Evolutionary conservation across 2,329 filamentous ascomycete species (phyloP).

Genomic region (Trichoderma sp.): DNA sequence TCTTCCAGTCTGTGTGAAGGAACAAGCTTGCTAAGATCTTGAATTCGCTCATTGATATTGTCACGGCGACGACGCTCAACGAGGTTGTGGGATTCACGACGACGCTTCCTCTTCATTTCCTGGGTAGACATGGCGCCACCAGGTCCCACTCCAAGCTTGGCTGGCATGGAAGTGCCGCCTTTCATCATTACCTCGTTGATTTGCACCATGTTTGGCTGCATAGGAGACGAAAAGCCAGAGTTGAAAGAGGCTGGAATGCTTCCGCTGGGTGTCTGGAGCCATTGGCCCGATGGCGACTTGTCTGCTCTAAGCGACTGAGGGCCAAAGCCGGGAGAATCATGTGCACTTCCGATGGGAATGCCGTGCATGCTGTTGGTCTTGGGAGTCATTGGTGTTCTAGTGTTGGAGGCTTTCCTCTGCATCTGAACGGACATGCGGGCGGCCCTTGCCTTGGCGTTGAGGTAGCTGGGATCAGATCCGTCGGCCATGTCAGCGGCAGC

Average conservation of each 20-base stretch:
- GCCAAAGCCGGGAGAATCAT: slow-evolving; percentile 72
- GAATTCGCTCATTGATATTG: slow-evolving; percentile 98
- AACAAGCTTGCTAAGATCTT: slow-evolving; percentile 92
- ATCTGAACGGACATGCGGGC: slow-evolving; percentile 64
- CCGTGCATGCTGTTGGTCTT: slow-evolving; percentile 79
- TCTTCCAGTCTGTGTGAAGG: slow-evolving; percentile 92
- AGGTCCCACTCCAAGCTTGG: slow-evolving; percentile 70
- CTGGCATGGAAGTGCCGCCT: slow-evolving; percentile 84
- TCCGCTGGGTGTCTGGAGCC: slow-evolving; percentile 79
- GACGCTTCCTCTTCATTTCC: slow-evolving; percentile 88
- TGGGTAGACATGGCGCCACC: slow-evolving; percentile 70
- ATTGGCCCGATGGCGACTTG: slow-evolving; percentile 85
- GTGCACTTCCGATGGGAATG: slow-evolving; percentile 64
- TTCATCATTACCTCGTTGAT: slow-evolving; percentile 90
- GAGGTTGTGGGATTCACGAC: slow-evolving; percentile 92
- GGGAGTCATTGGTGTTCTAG: slow-evolving; percentile 79
- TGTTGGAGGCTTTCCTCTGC: slow-evolving; percentile 74
- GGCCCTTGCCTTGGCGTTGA: slow-evolving; percentile 65
- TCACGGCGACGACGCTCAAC: slow-evolving; percentile 93
- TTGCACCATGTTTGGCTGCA: slow-evolving; percentile 69
- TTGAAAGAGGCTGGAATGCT: slow-evolving; percentile 86
- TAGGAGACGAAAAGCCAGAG: slow-evolving; percentile 85
- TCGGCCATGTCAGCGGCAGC: slow-evolving; percentile 55
- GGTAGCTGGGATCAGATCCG: slow-evolving; percentile 57
- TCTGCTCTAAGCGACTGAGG: slow-evolving; percentile 80